These are phyloP conservation scores for Mortierella claussenii DNA, from an alignment of 192 early-diverging fungal species.

Conservation along the genomic window DNA sequence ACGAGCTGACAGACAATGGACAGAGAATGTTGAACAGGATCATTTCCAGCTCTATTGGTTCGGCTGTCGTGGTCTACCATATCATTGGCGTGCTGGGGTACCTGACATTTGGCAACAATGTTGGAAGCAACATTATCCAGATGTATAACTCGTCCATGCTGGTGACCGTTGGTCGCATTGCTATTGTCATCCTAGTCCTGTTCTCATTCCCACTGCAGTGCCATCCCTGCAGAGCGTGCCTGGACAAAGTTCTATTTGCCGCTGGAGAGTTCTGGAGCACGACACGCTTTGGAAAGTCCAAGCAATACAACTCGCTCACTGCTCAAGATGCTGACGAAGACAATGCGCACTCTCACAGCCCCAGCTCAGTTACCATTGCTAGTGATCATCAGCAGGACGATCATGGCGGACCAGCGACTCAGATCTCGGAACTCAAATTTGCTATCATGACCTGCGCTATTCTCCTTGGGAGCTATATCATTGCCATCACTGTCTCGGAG, in stretches of 20 bases:
- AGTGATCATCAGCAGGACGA: constrained; percentile 14
- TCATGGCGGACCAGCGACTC: constrained; percentile 30
- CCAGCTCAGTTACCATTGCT: constrained; percentile 1
- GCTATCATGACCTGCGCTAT: constrained; percentile 75
- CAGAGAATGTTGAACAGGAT: constrained; percentile 73
- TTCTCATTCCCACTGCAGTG: constrained; percentile 94
- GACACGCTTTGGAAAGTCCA: constrained; percentile 29
- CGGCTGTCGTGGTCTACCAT: constrained; percentile 82
- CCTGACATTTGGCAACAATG: constrained; percentile 87
- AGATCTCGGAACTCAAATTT: constrained; percentile 63
- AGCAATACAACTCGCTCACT: constrained; percentile 16
- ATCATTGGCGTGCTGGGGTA: constrained; percentile 92
- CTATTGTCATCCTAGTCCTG: constrained; percentile 89
- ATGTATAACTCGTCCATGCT: constrained; percentile 77
- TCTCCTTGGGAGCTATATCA: constrained; percentile 73
- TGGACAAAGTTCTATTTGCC: constrained; percentile 84
- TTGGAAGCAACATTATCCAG: constrained; percentile 85
- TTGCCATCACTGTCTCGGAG: constrained; percentile 81
- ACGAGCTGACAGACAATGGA: constrained; percentile 91
- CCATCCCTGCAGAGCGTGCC: constrained; percentile 88
- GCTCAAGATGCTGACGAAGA: constrained; percentile 2
- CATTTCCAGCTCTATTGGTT: constrained; percentile 79
- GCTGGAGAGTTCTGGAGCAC: constrained; percentile 34
- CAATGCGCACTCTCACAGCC: too few relatives aligned
- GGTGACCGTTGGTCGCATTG: constrained; percentile 87